Evolutionary conservation across 306 rosid genomes (phyloP).

Genomic region (Astragalus membranaceus): DNA sequence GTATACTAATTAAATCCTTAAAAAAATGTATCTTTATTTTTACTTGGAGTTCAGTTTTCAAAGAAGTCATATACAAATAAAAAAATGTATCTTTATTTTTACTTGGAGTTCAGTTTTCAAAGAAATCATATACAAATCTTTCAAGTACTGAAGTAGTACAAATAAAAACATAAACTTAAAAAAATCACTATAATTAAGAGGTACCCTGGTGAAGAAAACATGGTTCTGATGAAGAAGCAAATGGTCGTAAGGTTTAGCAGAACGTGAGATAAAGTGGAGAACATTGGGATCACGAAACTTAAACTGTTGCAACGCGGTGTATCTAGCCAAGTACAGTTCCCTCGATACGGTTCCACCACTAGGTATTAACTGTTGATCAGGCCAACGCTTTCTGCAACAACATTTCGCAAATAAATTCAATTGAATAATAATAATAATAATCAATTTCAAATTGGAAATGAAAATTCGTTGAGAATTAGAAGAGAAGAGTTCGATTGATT

Average conservation of each 20-base stretch:
- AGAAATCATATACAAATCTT: too few relatives aligned
- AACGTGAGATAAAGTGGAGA: neutral
- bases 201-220: constrained; percentile 39
- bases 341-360: constrained; percentile 26
- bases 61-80: too few relatives aligned
- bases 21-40: too few relatives aligned
- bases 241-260: constrained; percentile 28
- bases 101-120: too few relatives aligned
- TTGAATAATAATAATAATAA: neutral
- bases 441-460: neutral
- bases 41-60: too few relatives aligned
- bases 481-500: neutral
- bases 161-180: neutral
- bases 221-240: constrained; percentile 35
- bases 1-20: too few relatives aligned
- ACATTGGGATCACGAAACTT: constrained; percentile 52
- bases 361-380: neutral
- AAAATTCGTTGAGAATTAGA: neutral
- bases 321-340: constrained; percentile 48
- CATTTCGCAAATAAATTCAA: neutral
- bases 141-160: too few relatives aligned
- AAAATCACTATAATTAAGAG: neutral
- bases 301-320: constrained; percentile 43
- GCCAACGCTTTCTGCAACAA: constrained; percentile 48
- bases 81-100: too few relatives aligned